Conservation (phyloP, 2,329 filamentous ascomycete species). For the Sclerotinia sclerotiorum region DNA sequence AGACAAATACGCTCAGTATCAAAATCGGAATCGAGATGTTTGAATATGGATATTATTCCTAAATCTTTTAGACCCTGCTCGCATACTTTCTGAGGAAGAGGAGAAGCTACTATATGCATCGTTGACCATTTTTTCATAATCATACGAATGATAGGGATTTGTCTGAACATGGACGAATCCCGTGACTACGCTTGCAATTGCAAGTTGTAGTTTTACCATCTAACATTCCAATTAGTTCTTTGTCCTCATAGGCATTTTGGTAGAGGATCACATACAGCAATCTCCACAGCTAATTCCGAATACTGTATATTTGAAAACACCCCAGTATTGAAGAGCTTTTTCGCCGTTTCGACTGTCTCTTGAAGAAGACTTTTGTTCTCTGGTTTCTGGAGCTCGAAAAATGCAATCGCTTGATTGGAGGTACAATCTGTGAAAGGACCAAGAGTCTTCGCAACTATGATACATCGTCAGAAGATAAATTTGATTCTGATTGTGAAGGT, state of each 20-base stretch:
- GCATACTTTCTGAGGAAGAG: background rate
- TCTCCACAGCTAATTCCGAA: conserved; percentile 55
- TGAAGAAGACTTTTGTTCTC: conserved; percentile 44
- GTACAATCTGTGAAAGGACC: conserved; percentile 55
- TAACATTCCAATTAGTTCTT: conserved; percentile 32
- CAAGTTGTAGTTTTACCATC: conserved; percentile 56
- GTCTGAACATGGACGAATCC: conserved; percentile 60
- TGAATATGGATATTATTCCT: conserved; percentile 54
- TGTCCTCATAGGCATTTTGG: background rate
- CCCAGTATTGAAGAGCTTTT: conserved; percentile 33
- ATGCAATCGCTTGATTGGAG: conserved; percentile 56
- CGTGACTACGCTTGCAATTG: conserved; percentile 50
- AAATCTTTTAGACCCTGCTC: background rate
- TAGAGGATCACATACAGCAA: conserved; percentile 46
- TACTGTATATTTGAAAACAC: conserved; percentile 41
- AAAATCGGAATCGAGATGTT: conserved; percentile 46
- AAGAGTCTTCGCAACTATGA: conserved; percentile 46
- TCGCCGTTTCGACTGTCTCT: conserved; percentile 42
- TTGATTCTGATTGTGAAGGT: background rate
- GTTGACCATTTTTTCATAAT: conserved; percentile 48
- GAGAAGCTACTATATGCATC: conserved; percentile 51
- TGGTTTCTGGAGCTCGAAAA: conserved; percentile 47
- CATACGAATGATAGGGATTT: conserved; percentile 57
- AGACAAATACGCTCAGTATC: conserved; percentile 55
- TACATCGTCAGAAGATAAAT: background rate